These are phyloP conservation scores for Saposhnikovia divaricata DNA, from an alignment of 129 eudicot genomes.

Conservation along the genomic window DNA sequence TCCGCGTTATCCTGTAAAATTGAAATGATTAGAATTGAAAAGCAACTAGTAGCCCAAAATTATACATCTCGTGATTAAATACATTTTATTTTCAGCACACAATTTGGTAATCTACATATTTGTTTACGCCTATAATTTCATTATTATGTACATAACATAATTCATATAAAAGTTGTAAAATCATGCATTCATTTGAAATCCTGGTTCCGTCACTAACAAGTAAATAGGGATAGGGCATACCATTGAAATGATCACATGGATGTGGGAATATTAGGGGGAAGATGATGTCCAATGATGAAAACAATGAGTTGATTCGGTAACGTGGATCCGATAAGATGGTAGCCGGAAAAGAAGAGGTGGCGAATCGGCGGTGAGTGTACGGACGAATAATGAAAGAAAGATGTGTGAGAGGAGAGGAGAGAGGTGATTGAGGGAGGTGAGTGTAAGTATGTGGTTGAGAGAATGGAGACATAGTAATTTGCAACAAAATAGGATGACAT, in stretches of 20 bases:
- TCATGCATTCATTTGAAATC: not conserved
- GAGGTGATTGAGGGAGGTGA: not conserved
- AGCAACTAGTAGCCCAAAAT: not conserved
- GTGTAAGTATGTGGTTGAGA: not conserved
- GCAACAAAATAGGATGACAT: conserved; percentile 2
- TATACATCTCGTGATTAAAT: not conserved
- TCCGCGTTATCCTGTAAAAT: not conserved
- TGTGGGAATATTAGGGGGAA: not conserved
- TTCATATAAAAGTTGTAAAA: not conserved
- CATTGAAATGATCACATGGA: not conserved
- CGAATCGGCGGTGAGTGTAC: not conserved
- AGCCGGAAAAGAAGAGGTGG: not conserved
- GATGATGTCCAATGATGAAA: not conserved
- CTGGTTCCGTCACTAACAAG: too few species aligned
- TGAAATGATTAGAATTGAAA: not conserved
- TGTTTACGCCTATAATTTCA: not conserved
- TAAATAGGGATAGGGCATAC: not conserved
- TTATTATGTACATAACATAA: not conserved
- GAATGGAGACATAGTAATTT: not conserved
- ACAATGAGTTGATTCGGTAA: not conserved
- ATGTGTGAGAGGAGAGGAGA: not conserved
- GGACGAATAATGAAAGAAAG: conserved; percentile 1
- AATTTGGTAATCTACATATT: not conserved
- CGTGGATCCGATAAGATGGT: not conserved
- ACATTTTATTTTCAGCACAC: not conserved